Conservation (phyloP, 768 basidiomycete species). For the Mycena amicta region DNA sequence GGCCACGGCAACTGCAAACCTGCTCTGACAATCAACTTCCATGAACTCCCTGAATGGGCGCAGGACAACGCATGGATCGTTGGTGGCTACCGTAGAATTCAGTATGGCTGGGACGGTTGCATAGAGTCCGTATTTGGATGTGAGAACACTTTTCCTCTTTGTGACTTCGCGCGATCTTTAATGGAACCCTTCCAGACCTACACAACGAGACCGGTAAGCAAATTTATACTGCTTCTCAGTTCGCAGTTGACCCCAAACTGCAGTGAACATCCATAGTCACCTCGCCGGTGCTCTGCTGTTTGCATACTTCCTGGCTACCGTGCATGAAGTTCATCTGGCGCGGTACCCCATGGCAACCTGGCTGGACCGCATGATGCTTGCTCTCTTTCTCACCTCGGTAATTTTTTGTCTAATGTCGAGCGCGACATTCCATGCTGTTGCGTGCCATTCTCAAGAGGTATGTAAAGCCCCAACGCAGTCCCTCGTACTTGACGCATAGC, state of each 20-base stretch:
- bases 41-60: conserved; percentile 68
- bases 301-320: conserved; percentile 53
- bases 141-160: conserved; percentile 39
- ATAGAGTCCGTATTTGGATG: conserved; percentile 66
- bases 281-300: conserved; percentile 71
- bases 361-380: conserved; percentile 61
- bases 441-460: conserved; percentile 74
- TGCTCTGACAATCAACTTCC: conserved; percentile 46
- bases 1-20: not conserved
- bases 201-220: conserved; percentile 84
- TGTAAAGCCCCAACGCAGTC: not conserved
- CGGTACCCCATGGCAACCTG: conserved; percentile 60
- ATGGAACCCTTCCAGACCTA: conserved; percentile 49
- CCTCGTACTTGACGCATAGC: conserved; percentile 32
- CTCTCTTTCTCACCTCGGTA: conserved; percentile 71
- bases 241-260: not conserved
- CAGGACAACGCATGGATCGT: conserved; percentile 75
- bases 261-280: conserved; percentile 90
- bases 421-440: conserved; percentile 71
- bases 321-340: conserved; percentile 53
- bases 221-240: conserved; percentile 17
- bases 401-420: conserved; percentile 74
- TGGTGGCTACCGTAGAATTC: conserved; percentile 68
- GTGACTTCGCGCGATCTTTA: conserved; percentile 17
- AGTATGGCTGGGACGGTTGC: conserved; percentile 65